phyloP scores from a whole-genome alignment of 768 basidiomycete genomes.

The Lentinus brumalis region DNA sequence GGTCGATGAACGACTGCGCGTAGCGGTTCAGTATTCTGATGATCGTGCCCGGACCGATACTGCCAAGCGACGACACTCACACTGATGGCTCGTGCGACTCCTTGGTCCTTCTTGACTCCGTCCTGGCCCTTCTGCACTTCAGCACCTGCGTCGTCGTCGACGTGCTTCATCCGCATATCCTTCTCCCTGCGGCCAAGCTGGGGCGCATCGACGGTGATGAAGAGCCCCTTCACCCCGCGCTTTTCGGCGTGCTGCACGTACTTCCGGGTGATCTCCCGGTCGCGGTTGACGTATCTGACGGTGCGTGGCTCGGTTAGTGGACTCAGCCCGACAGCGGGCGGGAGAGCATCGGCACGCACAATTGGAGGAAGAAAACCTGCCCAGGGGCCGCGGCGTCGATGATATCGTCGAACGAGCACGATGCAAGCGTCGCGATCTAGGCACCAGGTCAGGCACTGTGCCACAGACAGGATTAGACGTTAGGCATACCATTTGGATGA shows the following conservation, averaged over 20 bases:
- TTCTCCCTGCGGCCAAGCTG: constrained; percentile 93
- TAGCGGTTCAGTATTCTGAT: constrained; percentile 37
- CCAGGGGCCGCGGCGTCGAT: constrained; percentile 78
- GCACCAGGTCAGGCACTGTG: not conserved
- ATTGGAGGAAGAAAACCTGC: constrained; percentile 85
- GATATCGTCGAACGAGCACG: constrained; percentile 94
- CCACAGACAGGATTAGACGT: not conserved
- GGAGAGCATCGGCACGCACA: constrained; percentile 46
- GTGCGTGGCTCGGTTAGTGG: not conserved
- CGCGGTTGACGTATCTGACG: constrained; percentile 85
- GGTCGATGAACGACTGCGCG: constrained; percentile 88
- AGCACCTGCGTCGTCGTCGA: constrained; percentile 62
- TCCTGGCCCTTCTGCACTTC: constrained; percentile 49
- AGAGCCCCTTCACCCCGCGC: constrained; percentile 88
- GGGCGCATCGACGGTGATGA: constrained; percentile 98
- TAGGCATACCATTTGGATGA: constrained; percentile 68
- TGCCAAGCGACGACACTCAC: constrained; percentile 42
- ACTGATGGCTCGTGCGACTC: constrained; percentile 92
- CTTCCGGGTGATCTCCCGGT: constrained; percentile 79
- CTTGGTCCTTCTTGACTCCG: constrained; percentile 39
- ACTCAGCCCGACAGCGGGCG: not conserved
- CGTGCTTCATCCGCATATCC: constrained; percentile 43
- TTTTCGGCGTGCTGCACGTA: constrained; percentile 89
- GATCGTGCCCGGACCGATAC: not conserved
- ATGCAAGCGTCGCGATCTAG: constrained; percentile 95